These are phyloP conservation scores for Encephalitozoon cuniculi DNA, from an alignment of 371 early-diverging fungal species.

Conservation along the genomic window DNA sequence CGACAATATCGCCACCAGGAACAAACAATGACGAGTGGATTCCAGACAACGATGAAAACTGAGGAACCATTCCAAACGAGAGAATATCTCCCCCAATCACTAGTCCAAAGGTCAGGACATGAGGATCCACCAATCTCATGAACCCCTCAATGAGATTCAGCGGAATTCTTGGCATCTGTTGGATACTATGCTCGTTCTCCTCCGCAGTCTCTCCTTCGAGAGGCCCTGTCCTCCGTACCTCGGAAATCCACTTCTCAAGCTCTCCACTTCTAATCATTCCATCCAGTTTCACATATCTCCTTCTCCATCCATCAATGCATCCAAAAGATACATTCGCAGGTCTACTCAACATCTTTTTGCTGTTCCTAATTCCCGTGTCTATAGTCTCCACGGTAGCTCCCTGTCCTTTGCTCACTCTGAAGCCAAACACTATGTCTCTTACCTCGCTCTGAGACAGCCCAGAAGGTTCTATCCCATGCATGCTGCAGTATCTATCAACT, in stretches of 20 bases:
- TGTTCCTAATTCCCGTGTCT: background rate
- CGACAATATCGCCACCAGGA: background rate
- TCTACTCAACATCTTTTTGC: background rate
- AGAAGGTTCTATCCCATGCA: constrained; percentile 90
- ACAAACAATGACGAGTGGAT: background rate
- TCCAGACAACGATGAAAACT: background rate
- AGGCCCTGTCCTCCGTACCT: background rate
- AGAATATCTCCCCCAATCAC: background rate
- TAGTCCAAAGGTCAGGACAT: background rate
- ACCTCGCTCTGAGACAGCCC: constrained; percentile 87
- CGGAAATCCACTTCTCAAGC: background rate
- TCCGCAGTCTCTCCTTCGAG: background rate
- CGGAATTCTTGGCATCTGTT: background rate
- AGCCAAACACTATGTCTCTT: constrained; percentile 93
- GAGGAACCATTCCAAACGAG: constrained; percentile 1
- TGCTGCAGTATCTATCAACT: constrained; percentile 88
- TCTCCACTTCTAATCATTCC: background rate
- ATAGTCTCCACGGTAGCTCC: constrained; percentile 64
- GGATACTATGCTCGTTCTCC: background rate
- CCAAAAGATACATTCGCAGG: background rate
- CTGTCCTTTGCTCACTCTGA: constrained; percentile 75
- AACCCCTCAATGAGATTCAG: background rate
- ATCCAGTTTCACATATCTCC: background rate
- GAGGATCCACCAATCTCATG: background rate
- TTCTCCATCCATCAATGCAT: background rate